These are phyloP conservation scores for Schrenkiella parvula DNA, from an alignment of 345 rosid genomes.

Conservation along the genomic window DNA sequence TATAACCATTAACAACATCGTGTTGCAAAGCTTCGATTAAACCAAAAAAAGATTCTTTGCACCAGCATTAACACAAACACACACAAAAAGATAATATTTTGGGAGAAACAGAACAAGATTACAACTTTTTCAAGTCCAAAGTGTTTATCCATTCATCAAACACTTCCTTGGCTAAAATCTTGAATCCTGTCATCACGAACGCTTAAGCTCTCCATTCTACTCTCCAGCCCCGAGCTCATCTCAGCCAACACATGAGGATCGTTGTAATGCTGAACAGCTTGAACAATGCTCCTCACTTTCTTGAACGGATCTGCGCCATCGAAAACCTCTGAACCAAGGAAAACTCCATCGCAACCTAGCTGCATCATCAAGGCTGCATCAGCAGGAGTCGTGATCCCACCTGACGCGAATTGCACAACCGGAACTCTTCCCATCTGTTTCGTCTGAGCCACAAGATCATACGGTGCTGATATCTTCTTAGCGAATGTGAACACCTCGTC, in stretches of 20 bases:
- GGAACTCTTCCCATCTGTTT: constrained; percentile 69
- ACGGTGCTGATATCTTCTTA: constrained; percentile 50
- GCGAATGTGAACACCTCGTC: constrained; percentile 53
- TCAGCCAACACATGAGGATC: constrained; percentile 58
- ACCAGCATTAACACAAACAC: neutral
- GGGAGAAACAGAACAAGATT: neutral
- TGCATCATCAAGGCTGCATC: constrained; percentile 77
- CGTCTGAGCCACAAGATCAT: constrained; percentile 58
- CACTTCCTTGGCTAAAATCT: constrained; percentile 15
- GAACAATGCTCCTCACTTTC: constrained; percentile 47
- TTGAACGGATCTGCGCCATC: constrained; percentile 44
- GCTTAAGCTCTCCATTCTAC: constrained; percentile 24
- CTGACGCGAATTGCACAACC: constrained; percentile 51
- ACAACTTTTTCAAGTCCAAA: neutral
- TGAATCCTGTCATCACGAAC: constrained; percentile 29
- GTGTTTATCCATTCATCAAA: neutral
- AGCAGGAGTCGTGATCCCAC: constrained; percentile 56
- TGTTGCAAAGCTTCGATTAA: neutral
- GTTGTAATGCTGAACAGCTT: constrained; percentile 58
- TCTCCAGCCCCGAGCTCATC: constrained; percentile 43
- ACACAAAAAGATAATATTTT: neutral
- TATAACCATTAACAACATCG: neutral
- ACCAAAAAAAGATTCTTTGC: neutral
- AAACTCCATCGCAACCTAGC: constrained; percentile 62
- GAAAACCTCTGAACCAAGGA: constrained; percentile 47